phyloP scores from a whole-genome alignment of 768 basidiomycete species.

The Chlorophyllum brunneum region DNA sequence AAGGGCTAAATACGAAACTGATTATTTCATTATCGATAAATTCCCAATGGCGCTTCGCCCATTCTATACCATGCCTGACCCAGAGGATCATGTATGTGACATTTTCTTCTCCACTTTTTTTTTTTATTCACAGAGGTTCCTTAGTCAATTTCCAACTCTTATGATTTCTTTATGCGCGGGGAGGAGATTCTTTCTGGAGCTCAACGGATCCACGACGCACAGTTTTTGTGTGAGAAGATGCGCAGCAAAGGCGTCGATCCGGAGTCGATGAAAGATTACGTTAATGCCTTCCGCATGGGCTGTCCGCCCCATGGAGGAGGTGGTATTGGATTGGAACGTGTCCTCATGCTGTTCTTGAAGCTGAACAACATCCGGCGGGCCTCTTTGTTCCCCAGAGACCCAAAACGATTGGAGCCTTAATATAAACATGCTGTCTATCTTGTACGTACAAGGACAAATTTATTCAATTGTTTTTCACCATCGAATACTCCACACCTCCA shows the following conservation, averaged over 20 bases:
- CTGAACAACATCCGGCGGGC: slow-evolving; percentile 93
- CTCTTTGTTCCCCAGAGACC: slow-evolving; percentile 94
- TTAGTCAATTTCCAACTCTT: slow-evolving; percentile 92
- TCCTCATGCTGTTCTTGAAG: slow-evolving; percentile 97
- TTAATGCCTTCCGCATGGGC: slow-evolving; percentile 93
- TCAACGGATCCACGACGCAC: slow-evolving; percentile 93
- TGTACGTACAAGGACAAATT: slow-evolving; percentile 16
- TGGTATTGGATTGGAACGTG: slow-evolving; percentile 92
- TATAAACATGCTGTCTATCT: not conserved
- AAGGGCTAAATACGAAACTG: slow-evolving; percentile 91
- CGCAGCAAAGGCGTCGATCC: slow-evolving; percentile 84
- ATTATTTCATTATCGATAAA: slow-evolving; percentile 99
- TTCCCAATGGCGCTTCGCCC: slow-evolving; percentile 95
- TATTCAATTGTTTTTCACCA: slow-evolving; percentile 11
- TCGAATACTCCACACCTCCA: slow-evolving; percentile 19
- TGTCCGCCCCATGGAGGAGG: slow-evolving; percentile 97
- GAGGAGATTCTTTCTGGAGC: slow-evolving; percentile 99
- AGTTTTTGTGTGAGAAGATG: slow-evolving; percentile 82
- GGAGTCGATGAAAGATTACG: slow-evolving; percentile 84
- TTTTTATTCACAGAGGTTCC: slow-evolving; percentile 12
- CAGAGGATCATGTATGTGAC: slow-evolving; percentile 74
- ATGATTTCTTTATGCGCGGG: slow-evolving; percentile 99
- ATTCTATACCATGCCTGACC: slow-evolving; percentile 99
- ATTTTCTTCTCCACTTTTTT: not conserved
- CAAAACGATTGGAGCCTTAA: slow-evolving; percentile 87